phyloP scores from a whole-genome alignment of 192 early-diverging fungal genomes.

The Backusella tarrabulga region DNA sequence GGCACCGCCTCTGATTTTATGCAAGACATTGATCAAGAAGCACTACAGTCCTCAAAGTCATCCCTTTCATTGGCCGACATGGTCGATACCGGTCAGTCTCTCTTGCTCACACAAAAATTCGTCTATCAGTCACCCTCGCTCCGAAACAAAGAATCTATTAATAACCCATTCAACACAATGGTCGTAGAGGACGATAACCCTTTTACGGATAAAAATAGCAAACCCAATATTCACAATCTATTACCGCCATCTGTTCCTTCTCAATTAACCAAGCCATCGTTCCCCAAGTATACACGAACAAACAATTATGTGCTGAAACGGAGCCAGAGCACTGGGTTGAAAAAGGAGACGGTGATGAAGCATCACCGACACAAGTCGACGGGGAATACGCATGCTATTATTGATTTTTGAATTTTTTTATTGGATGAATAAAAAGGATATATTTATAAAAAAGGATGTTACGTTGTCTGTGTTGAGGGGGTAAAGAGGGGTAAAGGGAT shows the following conservation, averaged over 20 bases:
- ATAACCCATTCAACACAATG: conserved; percentile 11
- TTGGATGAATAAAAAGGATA: background rate
- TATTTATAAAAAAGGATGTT: background rate
- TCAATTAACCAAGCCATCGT: conserved; percentile 13
- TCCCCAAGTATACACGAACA: conserved; percentile 8
- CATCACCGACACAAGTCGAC: conserved; percentile 9
- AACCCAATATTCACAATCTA: background rate
- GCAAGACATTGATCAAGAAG: conserved; percentile 1
- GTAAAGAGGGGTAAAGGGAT: background rate
- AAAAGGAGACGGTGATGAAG: background rate
- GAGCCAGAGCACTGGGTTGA: conserved; percentile 9
- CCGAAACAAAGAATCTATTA: background rate
- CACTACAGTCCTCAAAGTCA: background rate
- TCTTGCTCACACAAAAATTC: conserved; percentile 26
- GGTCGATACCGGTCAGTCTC: conserved; percentile 11
- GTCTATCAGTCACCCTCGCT: conserved; percentile 12
- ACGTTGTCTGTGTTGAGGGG: background rate
- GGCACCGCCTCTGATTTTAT: conserved; percentile 3
- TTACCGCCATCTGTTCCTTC: conserved; percentile 16
- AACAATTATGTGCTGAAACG: background rate
- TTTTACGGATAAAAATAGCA: conserved; percentile 1
- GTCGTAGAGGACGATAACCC: background rate
- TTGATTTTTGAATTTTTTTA: background rate
- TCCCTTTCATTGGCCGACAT: background rate
- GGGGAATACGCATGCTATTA: background rate